Percentiles rank a stretch among this genome's conserved stretches.
phyloP scores from a whole-genome alignment of 805 yeast genomes.

The Lachancea cidri region DNA sequence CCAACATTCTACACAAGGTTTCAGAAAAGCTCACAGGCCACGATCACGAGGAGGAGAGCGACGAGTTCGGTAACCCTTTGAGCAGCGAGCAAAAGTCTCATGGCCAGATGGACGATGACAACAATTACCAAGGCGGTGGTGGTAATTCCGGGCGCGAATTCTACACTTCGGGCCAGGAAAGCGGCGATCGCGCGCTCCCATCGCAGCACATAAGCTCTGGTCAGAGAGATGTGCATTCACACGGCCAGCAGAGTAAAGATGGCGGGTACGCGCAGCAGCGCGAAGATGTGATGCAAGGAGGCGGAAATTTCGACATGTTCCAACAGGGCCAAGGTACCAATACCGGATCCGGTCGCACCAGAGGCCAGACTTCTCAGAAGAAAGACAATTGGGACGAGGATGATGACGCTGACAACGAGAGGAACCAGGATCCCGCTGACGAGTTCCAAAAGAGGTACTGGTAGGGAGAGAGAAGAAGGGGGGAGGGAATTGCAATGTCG shows the following conservation, averaged over 20 bases:
- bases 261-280: conserved; percentile 9
- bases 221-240: conserved; percentile 5
- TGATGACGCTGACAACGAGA: conserved; percentile 2
- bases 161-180: conserved; percentile 2
- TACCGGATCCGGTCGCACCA: conserved; percentile 5
- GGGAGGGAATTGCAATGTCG: no score
- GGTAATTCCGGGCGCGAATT: neutral
- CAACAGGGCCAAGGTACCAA: neutral
- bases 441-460: conserved; percentile 12
- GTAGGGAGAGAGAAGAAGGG: neutral
- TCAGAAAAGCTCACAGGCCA: conserved; percentile 29
- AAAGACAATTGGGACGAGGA: conserved; percentile 8
- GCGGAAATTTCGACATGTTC: neutral
- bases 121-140: neutral
- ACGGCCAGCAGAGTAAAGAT: conserved; percentile 5
- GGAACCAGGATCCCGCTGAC: conserved; percentile 9
- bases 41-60: conserved; percentile 13
- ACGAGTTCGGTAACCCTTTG: conserved; percentile 8
- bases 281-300: conserved; percentile 2
- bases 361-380: conserved; percentile 1
- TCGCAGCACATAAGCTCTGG: conserved; percentile 8
- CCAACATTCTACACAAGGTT: conserved; percentile 30
- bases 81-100: conserved; percentile 7
- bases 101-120: conserved; percentile 1
- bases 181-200: conserved; percentile 3